These are phyloP conservation scores for Adenanthera pavonina DNA, from an alignment of 306 rosid species.

Conservation along the genomic window DNA sequence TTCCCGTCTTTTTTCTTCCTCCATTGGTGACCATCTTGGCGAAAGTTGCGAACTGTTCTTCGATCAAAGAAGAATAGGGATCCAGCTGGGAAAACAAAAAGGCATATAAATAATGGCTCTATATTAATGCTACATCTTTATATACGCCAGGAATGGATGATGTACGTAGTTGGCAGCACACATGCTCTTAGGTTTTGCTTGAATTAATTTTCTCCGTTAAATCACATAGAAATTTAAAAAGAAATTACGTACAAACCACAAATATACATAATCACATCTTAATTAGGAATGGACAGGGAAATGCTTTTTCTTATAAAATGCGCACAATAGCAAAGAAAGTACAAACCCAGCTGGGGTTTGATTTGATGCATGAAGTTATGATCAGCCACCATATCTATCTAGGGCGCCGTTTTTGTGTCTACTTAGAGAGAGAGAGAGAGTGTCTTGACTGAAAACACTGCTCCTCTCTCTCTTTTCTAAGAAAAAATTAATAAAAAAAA, in stretches of 20 bases:
- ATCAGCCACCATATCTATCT: too few relatives aligned
- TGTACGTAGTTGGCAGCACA: background rate
- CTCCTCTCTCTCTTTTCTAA: too few relatives aligned
- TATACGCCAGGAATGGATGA: background rate
- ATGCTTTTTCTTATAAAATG: background rate
- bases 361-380: too few relatives aligned
- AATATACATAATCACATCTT: background rate
- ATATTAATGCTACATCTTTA: background rate
- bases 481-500: too few relatives aligned
- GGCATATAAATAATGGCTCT: constrained; percentile 22
- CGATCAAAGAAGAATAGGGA: constrained; percentile 77
- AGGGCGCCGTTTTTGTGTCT: too few relatives aligned
- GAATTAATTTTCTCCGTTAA: background rate
- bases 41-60: constrained; percentile 73
- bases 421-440: too few relatives aligned
- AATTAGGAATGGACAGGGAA: background rate
- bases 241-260: background rate
- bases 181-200: background rate
- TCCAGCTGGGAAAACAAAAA: constrained; percentile 57
- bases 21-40: constrained; percentile 87
- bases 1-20: constrained; percentile 86
- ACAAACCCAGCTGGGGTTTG: too few relatives aligned
- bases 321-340: too few relatives aligned
- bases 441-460: too few relatives aligned
- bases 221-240: background rate